Conservation (phyloP, 176 grass and related monocot species). For the Phyllostachys edulis region DNA sequence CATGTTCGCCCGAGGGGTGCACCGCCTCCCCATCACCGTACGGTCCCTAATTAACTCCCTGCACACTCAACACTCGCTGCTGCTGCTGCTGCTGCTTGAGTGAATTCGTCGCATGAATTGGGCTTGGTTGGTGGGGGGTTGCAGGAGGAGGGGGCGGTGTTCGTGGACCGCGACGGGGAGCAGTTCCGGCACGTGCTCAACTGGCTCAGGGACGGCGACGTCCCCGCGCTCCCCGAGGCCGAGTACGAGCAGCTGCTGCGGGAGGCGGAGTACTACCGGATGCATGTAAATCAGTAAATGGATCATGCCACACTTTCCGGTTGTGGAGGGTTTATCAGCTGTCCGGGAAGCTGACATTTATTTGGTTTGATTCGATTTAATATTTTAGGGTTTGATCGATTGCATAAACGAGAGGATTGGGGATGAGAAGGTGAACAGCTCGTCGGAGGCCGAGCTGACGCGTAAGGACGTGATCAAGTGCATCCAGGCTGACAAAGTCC, state of each 20-base stretch:
- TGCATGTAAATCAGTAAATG: constrained; percentile 33
- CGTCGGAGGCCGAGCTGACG: background rate
- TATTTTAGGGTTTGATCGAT: background rate
- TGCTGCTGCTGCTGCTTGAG: background rate
- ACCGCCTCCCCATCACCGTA: constrained; percentile 43
- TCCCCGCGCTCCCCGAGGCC: constrained; percentile 42
- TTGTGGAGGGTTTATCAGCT: background rate
- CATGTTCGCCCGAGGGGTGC: constrained; percentile 42
- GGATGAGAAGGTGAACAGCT: background rate
- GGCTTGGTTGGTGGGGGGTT: background rate
- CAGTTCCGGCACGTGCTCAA: constrained; percentile 63
- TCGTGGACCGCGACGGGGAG: constrained; percentile 67
- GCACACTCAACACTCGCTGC: background rate
- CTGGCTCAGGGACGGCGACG: constrained; percentile 57
- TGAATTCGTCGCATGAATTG: background rate
- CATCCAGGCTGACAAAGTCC: constrained; percentile 53
- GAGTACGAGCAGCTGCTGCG: constrained; percentile 46
- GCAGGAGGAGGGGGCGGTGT: constrained; percentile 45
- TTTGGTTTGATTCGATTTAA: background rate
- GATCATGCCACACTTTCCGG: background rate
- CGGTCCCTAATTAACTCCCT: no score
- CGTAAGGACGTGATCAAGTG: constrained; percentile 27
- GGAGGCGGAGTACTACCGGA: constrained; percentile 64
- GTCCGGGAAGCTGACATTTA: background rate
- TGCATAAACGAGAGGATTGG: background rate